Evolutionary conservation across 768 basidiomycete species (phyloP).

Genomic region (Tylopilus sp.): DNA sequence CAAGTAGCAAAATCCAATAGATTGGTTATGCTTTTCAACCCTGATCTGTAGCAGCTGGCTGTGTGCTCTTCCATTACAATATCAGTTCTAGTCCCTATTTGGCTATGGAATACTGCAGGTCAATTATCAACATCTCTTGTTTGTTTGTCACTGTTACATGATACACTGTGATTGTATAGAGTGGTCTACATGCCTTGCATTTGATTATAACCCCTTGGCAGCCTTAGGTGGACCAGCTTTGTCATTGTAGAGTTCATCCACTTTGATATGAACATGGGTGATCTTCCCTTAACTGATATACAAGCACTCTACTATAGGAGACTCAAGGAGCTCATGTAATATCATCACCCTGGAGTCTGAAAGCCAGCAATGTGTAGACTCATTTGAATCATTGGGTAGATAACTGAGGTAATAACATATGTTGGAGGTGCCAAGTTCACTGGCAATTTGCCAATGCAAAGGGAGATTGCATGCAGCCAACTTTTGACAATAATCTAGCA

Average conservation of each 20-base stretch:
- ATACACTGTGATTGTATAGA: conserved; percentile 69
- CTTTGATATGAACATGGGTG: conserved; percentile 73
- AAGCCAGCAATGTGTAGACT: conserved; percentile 82
- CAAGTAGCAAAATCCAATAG: too few species aligned
- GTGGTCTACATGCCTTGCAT: conserved; percentile 48
- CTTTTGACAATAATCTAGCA: too few species aligned
- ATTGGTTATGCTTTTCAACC: too few species aligned
- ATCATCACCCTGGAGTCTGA: conserved; percentile 55
- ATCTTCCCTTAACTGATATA: conserved; percentile 78
- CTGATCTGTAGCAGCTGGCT: too few species aligned
- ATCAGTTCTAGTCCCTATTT: conserved; percentile 80
- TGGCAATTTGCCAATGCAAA: too few species aligned
- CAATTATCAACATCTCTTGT: background rate
- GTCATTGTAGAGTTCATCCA: conserved; percentile 81
- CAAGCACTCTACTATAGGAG: conserved; percentile 62
- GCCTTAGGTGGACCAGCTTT: conserved; percentile 83
- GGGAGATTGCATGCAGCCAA: too few species aligned
- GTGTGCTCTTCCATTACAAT: conserved; percentile 77
- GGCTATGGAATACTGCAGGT: conserved; percentile 71
- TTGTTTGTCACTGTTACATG: background rate
- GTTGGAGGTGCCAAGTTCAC: too few species aligned
- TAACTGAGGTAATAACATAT: too few species aligned
- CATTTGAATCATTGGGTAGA: conserved; percentile 80
- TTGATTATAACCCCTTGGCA: conserved; percentile 57
- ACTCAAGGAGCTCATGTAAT: conserved; percentile 64